Conservation (phyloP, 2,329 filamentous ascomycete genomes). For the Grosmannia serpens region DNA sequence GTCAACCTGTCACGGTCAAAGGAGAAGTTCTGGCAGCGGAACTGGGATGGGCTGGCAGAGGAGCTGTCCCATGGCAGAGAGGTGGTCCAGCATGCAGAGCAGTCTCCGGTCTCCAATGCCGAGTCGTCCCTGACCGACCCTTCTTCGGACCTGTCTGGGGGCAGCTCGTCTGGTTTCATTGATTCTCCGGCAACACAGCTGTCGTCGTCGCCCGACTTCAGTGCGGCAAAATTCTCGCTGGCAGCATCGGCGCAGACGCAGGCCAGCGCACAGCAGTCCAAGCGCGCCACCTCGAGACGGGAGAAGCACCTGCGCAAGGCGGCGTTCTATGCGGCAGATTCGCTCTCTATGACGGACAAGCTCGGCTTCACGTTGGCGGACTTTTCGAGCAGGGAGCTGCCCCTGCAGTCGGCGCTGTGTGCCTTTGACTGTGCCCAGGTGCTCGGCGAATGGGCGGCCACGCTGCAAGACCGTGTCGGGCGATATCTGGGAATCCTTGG, state of each 20-base stretch:
- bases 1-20: conserved; percentile 88
- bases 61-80: conserved; percentile 72
- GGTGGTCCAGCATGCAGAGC: conserved; percentile 59
- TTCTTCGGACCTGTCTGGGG: conserved; percentile 24
- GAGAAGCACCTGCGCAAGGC: conserved; percentile 86
- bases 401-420: conserved; percentile 83
- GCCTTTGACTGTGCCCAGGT: conserved; percentile 91
- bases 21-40: conserved; percentile 85
- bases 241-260: conserved; percentile 1
- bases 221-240: conserved; percentile 24
- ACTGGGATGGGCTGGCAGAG: conserved; percentile 85
- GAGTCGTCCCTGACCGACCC: conserved; percentile 32
- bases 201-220: conserved; percentile 36
- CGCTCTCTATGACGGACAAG: conserved; percentile 77
- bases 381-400: conserved; percentile 70
- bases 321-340: conserved; percentile 91
- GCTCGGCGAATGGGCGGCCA: conserved; percentile 86
- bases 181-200: conserved; percentile 42
- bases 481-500: conserved; percentile 79
- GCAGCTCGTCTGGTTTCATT: conserved; percentile 32
- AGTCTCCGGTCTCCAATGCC: conserved; percentile 40
- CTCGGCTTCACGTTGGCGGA: conserved; percentile 78
- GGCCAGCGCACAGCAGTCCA: conserved; percentile 15
- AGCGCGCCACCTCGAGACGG: conserved; percentile 50
- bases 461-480: conserved; percentile 88